Conservation (phyloP, 305 asterid genomes). For the Fraxinus sp. region DNA sequence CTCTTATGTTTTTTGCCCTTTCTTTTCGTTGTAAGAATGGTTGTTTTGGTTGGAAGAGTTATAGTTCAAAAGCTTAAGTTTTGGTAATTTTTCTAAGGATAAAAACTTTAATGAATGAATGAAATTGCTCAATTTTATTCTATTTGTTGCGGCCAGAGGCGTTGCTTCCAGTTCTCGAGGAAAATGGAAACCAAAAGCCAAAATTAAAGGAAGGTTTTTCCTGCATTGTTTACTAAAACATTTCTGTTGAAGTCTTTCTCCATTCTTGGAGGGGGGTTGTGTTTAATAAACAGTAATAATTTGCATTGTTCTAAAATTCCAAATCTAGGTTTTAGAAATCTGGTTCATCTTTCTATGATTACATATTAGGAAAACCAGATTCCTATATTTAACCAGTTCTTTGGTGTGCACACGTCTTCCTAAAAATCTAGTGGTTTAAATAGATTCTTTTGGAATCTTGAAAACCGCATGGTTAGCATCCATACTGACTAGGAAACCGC, state of each 20-base stretch:
- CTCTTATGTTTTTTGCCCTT: not conserved
- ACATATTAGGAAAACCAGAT: not conserved
- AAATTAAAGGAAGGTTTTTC: not conserved
- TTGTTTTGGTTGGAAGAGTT: not conserved
- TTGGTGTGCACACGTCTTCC: not conserved
- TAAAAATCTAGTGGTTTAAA: not conserved
- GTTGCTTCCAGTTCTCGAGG: not conserved
- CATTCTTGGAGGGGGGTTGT: not conserved
- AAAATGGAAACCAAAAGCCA: not conserved
- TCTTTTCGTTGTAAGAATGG: not conserved
- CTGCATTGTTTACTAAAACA: not conserved
- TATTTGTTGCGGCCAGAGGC: not conserved
- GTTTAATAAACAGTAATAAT: not conserved
- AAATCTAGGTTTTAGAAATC: not conserved
- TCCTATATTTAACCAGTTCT: not conserved
- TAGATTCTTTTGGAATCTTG: not conserved
- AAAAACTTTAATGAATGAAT: not conserved
- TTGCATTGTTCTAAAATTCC: not conserved
- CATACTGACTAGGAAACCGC: not conserved
- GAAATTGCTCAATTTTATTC: not conserved
- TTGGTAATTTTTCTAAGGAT: not conserved
- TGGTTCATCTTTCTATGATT: not conserved
- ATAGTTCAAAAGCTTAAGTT: not conserved
- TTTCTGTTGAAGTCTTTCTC: not conserved
- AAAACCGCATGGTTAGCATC: not conserved